Percentiles rank a stretch among this genome's conserved stretches.
Evolutionary conservation across 2,329 filamentous ascomycete genomes (phyloP).

Genomic region (Ascomycota sp.): DNA sequence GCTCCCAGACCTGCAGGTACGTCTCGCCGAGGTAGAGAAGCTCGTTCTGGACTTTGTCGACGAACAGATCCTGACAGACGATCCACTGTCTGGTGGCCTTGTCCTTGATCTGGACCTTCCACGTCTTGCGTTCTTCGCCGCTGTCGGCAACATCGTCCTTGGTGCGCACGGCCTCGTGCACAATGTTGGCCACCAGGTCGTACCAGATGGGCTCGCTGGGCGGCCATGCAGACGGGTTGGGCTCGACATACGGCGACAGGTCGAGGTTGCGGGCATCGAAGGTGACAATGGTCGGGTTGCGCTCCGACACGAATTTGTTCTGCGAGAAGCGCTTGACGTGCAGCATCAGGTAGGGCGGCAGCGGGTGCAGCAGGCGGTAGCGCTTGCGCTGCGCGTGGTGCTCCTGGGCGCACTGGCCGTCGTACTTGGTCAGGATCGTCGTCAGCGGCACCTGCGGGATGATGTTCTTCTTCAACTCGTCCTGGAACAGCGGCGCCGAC

Average conservation of each 20-base stretch:
- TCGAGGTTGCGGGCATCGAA: conserved; percentile 74
- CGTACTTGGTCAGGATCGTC: conserved; percentile 76
- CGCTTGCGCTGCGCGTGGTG: conserved; percentile 73
- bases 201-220: conserved; percentile 76
- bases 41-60: conserved; percentile 76
- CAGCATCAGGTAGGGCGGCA: conserved; percentile 80
- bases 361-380: conserved; percentile 72
- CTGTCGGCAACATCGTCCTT: conserved; percentile 76
- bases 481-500: conserved; percentile 82
- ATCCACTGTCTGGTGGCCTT: conserved; percentile 74
- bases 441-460: conserved; percentile 81
- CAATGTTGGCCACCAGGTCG: conserved; percentile 89
- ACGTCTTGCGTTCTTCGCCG: conserved; percentile 70
- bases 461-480: conserved; percentile 84
- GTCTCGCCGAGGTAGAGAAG: conserved; percentile 82
- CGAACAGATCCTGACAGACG: conserved; percentile 81
- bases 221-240: conserved; percentile 50
- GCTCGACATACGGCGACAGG: conserved; percentile 78
- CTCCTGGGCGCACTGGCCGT: conserved; percentile 72
- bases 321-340: conserved; percentile 93
- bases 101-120: conserved; percentile 80
- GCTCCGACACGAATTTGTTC: conserved; percentile 91
- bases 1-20: conserved; percentile 93
- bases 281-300: conserved; percentile 95
- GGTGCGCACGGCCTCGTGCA: conserved; percentile 59